Evolutionary conservation across 1,139 yeast species (phyloP).

Genomic region (Hanseniaspora gamundiae): DNA sequence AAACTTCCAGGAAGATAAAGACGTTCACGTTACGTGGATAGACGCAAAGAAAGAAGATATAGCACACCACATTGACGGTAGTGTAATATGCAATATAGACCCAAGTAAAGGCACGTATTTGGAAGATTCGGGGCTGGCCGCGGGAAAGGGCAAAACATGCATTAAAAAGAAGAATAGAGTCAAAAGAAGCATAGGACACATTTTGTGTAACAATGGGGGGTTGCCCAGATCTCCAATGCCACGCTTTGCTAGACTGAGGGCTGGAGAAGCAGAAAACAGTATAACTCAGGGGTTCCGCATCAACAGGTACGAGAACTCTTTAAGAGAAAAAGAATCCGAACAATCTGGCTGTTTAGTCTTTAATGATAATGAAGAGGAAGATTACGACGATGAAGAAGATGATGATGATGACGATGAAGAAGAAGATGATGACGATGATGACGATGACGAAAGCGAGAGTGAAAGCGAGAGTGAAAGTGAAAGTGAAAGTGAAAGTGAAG

Average conservation of each 20-base stretch:
- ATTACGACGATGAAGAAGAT: conserved; percentile 16
- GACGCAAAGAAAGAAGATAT: neutral
- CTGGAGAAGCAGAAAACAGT: neutral
- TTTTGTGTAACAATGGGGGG: neutral
- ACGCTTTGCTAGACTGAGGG: neutral
- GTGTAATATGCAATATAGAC: too few relatives aligned
- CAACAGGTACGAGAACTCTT: conserved; percentile 1
- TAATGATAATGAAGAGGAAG: conserved; percentile 5
- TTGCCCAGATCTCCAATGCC: conserved; percentile 8
- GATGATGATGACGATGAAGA: conserved; percentile 19
- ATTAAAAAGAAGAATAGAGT: neutral
- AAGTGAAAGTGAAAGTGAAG: conserved; percentile 9
- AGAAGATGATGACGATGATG: conserved; percentile 11
- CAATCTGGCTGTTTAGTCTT: too few relatives aligned
- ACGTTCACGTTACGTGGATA: neutral
- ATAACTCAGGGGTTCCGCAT: neutral
- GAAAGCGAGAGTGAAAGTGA: conserved; percentile 10
- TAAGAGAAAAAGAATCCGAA: neutral
- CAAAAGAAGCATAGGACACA: neutral
- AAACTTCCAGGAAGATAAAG: neutral
- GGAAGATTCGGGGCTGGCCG: neutral
- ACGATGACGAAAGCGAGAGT: conserved; percentile 13
- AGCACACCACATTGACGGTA: too few relatives aligned
- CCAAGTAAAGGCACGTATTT: neutral
- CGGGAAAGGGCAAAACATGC: neutral